These are phyloP conservation scores for Mortierella sp. DNA, from an alignment of 371 early-diverging fungal genomes.

Conservation along the genomic window DNA sequence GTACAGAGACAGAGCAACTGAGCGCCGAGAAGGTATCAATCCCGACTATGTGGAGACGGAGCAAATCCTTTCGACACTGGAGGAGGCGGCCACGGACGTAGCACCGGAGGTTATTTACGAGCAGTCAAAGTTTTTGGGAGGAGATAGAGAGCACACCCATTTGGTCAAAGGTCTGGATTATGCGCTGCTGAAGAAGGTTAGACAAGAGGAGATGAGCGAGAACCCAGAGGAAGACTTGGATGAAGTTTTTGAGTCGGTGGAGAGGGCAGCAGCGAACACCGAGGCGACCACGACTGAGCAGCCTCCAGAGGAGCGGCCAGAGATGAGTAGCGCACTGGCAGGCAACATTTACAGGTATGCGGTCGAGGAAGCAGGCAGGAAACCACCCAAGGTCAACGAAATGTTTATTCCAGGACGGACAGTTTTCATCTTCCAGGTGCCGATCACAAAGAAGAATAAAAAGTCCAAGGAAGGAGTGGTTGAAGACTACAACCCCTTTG, in stretches of 20 bases:
- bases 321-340: conserved; percentile 49
- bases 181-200: conserved; percentile 79
- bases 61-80: conserved; percentile 61
- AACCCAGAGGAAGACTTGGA: conserved; percentile 43
- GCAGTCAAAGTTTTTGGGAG: conserved; percentile 92
- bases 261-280: conserved; percentile 45
- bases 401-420: conserved; percentile 86
- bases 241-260: conserved; percentile 40
- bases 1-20: conserved; percentile 93
- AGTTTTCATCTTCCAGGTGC: conserved; percentile 83
- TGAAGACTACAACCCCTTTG: conserved; percentile 69
- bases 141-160: conserved; percentile 90
- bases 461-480: conserved; percentile 62
- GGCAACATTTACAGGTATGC: conserved; percentile 61
- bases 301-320: conserved; percentile 31
- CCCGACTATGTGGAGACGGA: conserved; percentile 71
- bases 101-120: conserved; percentile 74
- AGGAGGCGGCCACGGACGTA: conserved; percentile 53
- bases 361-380: conserved; percentile 56
- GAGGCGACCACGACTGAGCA: conserved; percentile 9
- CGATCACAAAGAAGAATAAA: conserved; percentile 45
- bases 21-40: conserved; percentile 79
- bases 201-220: conserved; percentile 59
- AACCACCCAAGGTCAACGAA: conserved; percentile 69
- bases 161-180: conserved; percentile 94